phyloP scores from a whole-genome alignment of 768 basidiomycete genomes.

The Lactifluus echinatus region DNA sequence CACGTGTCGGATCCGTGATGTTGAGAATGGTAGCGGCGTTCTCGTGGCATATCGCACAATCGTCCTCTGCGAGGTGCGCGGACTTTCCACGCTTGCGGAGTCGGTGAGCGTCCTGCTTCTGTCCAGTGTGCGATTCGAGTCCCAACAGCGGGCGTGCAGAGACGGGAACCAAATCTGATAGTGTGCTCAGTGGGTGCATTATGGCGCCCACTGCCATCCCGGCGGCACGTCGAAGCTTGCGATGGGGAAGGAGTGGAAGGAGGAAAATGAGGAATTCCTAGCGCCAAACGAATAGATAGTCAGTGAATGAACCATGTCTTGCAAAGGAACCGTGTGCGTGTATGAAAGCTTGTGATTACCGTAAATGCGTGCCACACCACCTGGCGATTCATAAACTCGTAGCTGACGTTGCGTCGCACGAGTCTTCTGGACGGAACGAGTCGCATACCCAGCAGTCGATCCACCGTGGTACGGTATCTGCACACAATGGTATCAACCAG shows the following conservation, averaged over 20 bases:
- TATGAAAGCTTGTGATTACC: slow-evolving; percentile 37
- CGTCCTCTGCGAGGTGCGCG: slow-evolving; percentile 55
- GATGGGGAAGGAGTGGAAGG: slow-evolving; percentile 73
- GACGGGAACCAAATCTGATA: slow-evolving; percentile 27
- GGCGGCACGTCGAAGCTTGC: slow-evolving; percentile 51
- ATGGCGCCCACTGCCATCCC: slow-evolving; percentile 24
- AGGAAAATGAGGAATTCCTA: slow-evolving; percentile 95
- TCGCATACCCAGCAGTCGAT: slow-evolving; percentile 66
- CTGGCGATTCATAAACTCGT: slow-evolving; percentile 99
- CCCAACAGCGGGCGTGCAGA: slow-evolving; percentile 26
- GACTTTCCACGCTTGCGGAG: slow-evolving; percentile 46
- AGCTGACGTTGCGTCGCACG: slow-evolving; percentile 79
- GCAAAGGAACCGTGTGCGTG: neutral
- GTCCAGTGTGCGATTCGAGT: neutral
- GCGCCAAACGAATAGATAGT: neutral
- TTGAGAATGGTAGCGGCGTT: slow-evolving; percentile 56
- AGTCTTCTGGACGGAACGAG: slow-evolving; percentile 64
- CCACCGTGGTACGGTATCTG: slow-evolving; percentile 83
- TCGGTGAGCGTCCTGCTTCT: neutral
- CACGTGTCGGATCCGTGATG: slow-evolving; percentile 43
- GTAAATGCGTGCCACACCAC: slow-evolving; percentile 99
- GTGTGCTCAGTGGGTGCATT: slow-evolving; percentile 24
- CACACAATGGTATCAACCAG: too few relatives aligned
- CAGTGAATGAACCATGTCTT: neutral
- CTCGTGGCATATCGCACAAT: slow-evolving; percentile 88